Evolutionary conservation across 768 basidiomycete species (phyloP).

Genomic region (Saitozyma sp.): DNA sequence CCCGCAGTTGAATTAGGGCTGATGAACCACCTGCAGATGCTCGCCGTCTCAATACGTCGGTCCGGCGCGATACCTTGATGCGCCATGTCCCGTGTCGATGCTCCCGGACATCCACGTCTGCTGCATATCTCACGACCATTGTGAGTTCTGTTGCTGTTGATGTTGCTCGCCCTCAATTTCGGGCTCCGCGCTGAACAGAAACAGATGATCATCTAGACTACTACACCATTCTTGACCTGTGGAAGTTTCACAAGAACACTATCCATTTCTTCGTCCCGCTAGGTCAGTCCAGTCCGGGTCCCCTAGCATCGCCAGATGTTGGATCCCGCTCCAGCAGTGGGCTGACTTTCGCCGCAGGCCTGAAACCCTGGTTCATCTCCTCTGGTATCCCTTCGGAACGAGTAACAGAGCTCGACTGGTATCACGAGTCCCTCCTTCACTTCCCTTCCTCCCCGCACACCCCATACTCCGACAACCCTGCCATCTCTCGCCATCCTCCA

Average conservation of each 20-base stretch:
- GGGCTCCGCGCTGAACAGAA: not conserved
- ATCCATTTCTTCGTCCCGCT: slow-evolving; percentile 51
- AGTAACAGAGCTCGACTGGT: slow-evolving; percentile 51
- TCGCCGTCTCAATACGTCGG: slow-evolving; percentile 50
- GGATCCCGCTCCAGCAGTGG: not conserved
- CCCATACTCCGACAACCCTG: not conserved
- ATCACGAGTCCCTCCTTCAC: slow-evolving; percentile 40
- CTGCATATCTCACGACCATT: slow-evolving; percentile 52
- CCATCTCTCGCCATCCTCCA: slow-evolving; percentile 6
- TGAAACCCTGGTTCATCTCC: slow-evolving; percentile 47
- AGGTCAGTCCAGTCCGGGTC: slow-evolving; percentile 16
- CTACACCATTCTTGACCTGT: slow-evolving; percentile 48
- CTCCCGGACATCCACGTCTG: slow-evolving; percentile 48
- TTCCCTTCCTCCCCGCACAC: slow-evolving; percentile 22
- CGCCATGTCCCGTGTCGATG: slow-evolving; percentile 43
- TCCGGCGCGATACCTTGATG: slow-evolving; percentile 42
- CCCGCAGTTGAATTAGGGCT: not conserved
- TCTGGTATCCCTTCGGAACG: slow-evolving; percentile 39
- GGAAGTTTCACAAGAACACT: slow-evolving; percentile 40
- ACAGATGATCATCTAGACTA: slow-evolving; percentile 52
- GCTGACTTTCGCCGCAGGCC: slow-evolving; percentile 20
- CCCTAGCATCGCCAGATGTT: not conserved
- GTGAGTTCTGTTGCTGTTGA: slow-evolving; percentile 22
- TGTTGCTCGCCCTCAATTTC: not conserved
- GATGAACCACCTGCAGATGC: slow-evolving; percentile 29